A percentile compares a stretch with the other conserved stretches of the same genome.
Conservation (phyloP, 257 asterid genomes). For the Mitragyna speciosa region DNA sequence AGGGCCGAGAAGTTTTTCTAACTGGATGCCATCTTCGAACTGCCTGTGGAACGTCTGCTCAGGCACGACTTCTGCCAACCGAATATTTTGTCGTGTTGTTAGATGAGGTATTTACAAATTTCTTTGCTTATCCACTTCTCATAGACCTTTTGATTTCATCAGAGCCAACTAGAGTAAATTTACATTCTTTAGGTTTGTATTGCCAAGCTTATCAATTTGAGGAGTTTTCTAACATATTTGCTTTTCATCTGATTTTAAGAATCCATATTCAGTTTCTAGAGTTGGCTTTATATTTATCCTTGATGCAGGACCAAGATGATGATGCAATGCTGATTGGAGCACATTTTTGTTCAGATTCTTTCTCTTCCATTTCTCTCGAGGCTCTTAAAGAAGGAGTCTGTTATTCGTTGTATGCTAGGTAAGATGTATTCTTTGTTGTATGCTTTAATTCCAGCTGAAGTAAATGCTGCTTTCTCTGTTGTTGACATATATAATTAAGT, state of each 20-base stretch:
- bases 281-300: not conserved
- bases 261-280: not conserved
- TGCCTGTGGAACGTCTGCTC: conserved; percentile 47
- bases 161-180: not conserved
- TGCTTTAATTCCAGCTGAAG: conserved; percentile 15
- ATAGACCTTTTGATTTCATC: conserved; percentile 1
- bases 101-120: conserved; percentile 64
- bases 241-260: not conserved
- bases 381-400: conserved; percentile 48
- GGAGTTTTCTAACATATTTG: not conserved
- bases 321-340: conserved; percentile 92
- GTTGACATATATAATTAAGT: not conserved
- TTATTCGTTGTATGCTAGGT: conserved; percentile 82
- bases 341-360: conserved; percentile 87
- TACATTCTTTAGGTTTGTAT: not conserved
- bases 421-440: not conserved
- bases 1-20: conserved; percentile 83
- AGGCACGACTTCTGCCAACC: conserved; percentile 82
- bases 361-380: conserved; percentile 66
- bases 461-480: conserved; percentile 9
- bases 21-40: conserved; percentile 91
- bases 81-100: conserved; percentile 77
- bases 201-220: not conserved
- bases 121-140: not conserved
- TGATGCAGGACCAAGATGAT: conserved; percentile 78